These are phyloP conservation scores for Sphagnum fallax DNA, from an alignment of 228 moss, liverwort and hornwort genomes.

Conservation along the genomic window DNA sequence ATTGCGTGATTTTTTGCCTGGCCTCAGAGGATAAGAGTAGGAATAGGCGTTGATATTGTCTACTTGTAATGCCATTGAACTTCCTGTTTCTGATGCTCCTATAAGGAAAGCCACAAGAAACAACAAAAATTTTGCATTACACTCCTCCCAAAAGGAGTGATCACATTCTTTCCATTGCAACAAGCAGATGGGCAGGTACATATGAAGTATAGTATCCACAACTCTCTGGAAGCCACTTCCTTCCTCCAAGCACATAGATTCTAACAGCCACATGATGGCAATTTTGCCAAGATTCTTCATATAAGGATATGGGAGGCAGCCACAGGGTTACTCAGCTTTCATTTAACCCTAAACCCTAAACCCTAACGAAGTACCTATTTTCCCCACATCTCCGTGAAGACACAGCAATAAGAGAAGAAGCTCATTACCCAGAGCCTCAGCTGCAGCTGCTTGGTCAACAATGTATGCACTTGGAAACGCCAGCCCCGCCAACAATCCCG, in stretches of 20 bases:
- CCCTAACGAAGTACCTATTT: background rate
- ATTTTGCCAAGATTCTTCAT: background rate
- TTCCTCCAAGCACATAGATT: no score
- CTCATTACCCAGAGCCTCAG: slow-evolving; percentile 26
- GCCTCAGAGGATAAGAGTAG: slow-evolving; percentile 56
- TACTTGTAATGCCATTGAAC: slow-evolving; percentile 41
- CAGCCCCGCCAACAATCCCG: slow-evolving; percentile 35
- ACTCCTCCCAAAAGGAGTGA: background rate
- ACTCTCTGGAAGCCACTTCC: no score
- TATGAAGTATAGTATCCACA: no score
- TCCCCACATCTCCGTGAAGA: background rate
- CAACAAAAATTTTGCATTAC: background rate
- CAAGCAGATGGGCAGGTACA: no score
- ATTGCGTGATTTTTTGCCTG: slow-evolving; percentile 26
- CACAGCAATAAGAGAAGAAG: background rate
- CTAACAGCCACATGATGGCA: background rate
- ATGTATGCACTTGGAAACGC: slow-evolving; percentile 13
- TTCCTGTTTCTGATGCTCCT: background rate
- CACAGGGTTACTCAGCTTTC: background rate
- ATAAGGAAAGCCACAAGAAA: background rate
- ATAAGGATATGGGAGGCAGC: background rate
- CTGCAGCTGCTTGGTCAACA: slow-evolving; percentile 25
- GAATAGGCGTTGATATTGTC: slow-evolving; percentile 81
- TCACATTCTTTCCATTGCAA: background rate
- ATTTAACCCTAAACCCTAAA: background rate